phyloP scores from a whole-genome alignment of 805 yeast genomes.

The Teunomyces kruisii region DNA sequence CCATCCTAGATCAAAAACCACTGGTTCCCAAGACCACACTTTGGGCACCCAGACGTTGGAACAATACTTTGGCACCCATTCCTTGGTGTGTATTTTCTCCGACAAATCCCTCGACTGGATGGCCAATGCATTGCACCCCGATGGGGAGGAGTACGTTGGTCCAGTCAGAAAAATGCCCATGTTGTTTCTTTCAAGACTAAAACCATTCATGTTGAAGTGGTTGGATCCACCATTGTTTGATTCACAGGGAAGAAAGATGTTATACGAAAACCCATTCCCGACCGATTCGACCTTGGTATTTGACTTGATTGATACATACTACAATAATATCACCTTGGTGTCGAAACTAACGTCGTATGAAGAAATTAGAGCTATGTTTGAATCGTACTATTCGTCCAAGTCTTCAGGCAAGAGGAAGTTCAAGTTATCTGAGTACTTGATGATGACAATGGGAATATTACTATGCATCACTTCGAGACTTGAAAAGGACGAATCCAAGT shows the following conservation, averaged over 20 bases:
- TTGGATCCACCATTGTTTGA: conserved; percentile 29
- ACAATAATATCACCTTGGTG: conserved; percentile 21
- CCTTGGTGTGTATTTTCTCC: conserved; percentile 35
- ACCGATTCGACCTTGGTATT: conserved; percentile 19
- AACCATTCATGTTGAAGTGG: conserved; percentile 23
- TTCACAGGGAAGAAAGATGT: conserved; percentile 14
- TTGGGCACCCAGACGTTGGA: neutral
- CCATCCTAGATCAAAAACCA: neutral
- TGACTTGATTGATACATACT: conserved; percentile 27
- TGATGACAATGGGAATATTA: conserved; percentile 30
- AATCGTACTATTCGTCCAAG: conserved; percentile 20
- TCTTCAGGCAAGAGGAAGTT: conserved; percentile 13
- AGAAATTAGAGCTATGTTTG: conserved; percentile 21
- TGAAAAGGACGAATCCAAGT: neutral
- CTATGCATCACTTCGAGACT: conserved; percentile 15
- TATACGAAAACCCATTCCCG: conserved; percentile 25
- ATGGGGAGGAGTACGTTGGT: conserved; percentile 14
- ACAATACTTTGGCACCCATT: conserved; percentile 37
- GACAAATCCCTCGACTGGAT: conserved; percentile 35
- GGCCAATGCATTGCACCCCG: conserved; percentile 21
- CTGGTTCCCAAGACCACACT: neutral
- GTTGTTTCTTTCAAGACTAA: conserved; percentile 18
- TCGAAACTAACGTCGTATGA: conserved; percentile 17
- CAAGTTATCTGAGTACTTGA: conserved; percentile 31
- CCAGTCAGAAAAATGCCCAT: conserved; percentile 32